phyloP scores from a whole-genome alignment of 768 basidiomycete species.

The Trametes villosa region DNA sequence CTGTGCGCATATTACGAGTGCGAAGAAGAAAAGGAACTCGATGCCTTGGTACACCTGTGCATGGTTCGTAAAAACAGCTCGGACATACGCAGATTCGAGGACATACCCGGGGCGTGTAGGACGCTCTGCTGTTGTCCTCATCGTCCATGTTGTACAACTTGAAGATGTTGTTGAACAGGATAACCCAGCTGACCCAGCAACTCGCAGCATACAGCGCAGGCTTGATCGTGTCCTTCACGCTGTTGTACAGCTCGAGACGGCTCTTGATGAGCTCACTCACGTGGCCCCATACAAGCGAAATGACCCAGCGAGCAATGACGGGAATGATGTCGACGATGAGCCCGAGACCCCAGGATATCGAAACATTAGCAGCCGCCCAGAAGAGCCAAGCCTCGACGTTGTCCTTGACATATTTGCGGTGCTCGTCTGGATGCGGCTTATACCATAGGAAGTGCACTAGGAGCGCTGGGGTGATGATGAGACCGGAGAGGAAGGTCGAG shows the following conservation, averaged over 20 bases:
- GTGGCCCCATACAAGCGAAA: constrained; percentile 73
- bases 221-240: constrained; percentile 70
- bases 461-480: constrained; percentile 65
- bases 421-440: constrained; percentile 55
- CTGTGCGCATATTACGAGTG: constrained; percentile 63
- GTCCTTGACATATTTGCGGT: constrained; percentile 62
- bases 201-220: constrained; percentile 75
- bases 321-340: constrained; percentile 73
- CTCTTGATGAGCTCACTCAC: constrained; percentile 71
- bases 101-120: constrained; percentile 63
- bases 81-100: too few species aligned
- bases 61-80: constrained; percentile 2
- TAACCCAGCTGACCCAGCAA: constrained; percentile 74
- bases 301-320: constrained; percentile 51
- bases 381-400: constrained; percentile 81
- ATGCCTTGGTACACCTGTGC: constrained; percentile 61
- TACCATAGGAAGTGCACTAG: constrained; percentile 75
- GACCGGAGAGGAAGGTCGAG: constrained; percentile 63
- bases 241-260: constrained; percentile 69
- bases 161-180: constrained; percentile 73
- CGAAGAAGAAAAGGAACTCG: constrained; percentile 78
- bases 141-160: constrained; percentile 51
- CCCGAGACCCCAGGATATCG: constrained; percentile 81
- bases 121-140: constrained; percentile 51
- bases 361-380: constrained; percentile 78